Base-by-base conservation (phyloP, 345 rosid species). In the Tarenaya hassleriana region DNA sequence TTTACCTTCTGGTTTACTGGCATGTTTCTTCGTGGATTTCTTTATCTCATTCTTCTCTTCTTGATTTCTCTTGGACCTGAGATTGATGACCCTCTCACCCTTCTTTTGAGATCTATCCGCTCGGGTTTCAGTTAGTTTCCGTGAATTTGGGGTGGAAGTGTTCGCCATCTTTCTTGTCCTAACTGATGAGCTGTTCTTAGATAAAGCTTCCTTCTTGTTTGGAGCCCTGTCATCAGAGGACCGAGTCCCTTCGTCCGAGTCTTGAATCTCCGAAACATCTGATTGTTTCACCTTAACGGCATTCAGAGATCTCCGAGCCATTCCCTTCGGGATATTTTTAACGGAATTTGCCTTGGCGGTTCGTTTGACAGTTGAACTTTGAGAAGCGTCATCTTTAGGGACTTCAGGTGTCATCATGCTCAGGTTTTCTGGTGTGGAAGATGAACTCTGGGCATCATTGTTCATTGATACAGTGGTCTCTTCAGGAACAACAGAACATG, bases 191-290 rank as follows among this genome's bases (percentile, higher is more conserved):
- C 40, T 64, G 33, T 55, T 73, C 68, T 76, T 86, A 60, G 66
- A 16, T 7, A 51, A 39, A 51, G 62, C 20, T 46, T 64, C 76
- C 63, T 75, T 88, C 47, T 48, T 75, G 52, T 78, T 65, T 49
- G 47, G 77, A 62, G 67, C 77, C 47, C 76, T 95, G 34, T 82
- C 90, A 34, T 82, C 83, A 34, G 81, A 82, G 39, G 78, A 63
- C 37, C 79, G 67, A 61, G 73, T 58, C 41, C 78, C 81, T 39
- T 39, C 42, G 52, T 46, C 55, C 16, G 61, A 47, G 33, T 18
- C 65, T 17, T 59, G 65, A 41, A 59, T 50, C 55, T 57, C 50
- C 40, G 47, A 8, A 10, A 13, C 60, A 2, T 38, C 48, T 50
- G 21, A 34, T 45, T 52, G 61, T 24, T 66, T 66, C 56, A 53